These are phyloP conservation scores for Aureoboletus auriporus DNA, from an alignment of 768 basidiomycete genomes.

Conservation along the genomic window DNA sequence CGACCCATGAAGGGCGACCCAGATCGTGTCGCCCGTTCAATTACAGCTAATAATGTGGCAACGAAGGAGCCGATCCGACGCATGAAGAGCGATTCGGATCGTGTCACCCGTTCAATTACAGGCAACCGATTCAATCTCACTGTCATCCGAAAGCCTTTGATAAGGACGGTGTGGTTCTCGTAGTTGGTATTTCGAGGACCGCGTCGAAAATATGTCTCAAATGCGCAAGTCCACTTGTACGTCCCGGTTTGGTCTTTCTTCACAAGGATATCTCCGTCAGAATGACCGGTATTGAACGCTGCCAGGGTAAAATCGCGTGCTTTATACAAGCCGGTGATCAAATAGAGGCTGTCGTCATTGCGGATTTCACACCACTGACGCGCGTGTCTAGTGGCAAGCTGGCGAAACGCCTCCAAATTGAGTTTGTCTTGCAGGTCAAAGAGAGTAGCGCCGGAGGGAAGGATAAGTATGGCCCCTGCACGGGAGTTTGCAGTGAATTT, in stretches of 20 bases:
- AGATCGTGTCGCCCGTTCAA: not conserved
- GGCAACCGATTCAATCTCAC: not conserved
- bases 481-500: too few relatives aligned
- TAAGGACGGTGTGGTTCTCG: slow-evolving; percentile 10
- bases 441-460: slow-evolving; percentile 25
- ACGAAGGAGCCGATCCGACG: not conserved
- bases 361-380: slow-evolving; percentile 23
- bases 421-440: slow-evolving; percentile 5
- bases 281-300: not conserved
- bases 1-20: not conserved
- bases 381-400: slow-evolving; percentile 15
- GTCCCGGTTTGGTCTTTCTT: not conserved
- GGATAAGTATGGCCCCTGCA: slow-evolving; percentile 24
- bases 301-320: slow-evolving; percentile 23
- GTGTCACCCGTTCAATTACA: not conserved
- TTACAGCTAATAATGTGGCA: not conserved
- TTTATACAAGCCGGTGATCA: slow-evolving; percentile 28
- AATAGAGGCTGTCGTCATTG: slow-evolving; percentile 14
- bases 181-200: not conserved
- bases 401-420: slow-evolving; percentile 4
- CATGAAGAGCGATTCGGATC: not conserved
- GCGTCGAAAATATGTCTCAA: not conserved
- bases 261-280: too few relatives aligned
- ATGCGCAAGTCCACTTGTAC: not conserved
- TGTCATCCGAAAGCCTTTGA: slow-evolving; percentile 8